phyloP scores from a whole-genome alignment of 2,329 filamentous ascomycete species.

The Coniochaeta sp. region DNA sequence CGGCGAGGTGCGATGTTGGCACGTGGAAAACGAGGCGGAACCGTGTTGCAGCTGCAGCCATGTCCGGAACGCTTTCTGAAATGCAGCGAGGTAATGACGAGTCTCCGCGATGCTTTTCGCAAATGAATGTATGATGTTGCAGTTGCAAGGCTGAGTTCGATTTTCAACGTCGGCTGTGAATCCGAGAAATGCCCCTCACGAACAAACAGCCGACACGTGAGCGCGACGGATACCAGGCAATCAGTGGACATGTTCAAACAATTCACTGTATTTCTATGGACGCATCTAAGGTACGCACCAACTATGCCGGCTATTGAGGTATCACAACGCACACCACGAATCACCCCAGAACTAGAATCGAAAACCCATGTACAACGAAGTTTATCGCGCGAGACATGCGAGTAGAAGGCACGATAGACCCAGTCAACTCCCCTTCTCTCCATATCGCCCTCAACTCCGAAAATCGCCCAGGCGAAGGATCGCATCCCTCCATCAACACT shows the following conservation, averaged over 20 bases:
- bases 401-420: no score
- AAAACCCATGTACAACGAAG: neutral
- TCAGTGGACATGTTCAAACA: neutral
- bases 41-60: neutral
- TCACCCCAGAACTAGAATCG: neutral
- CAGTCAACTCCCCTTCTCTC: neutral
- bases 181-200: neutral
- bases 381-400: neutral
- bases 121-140: neutral
- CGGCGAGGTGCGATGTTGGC: constrained; percentile 33
- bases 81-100: no score
- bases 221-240: neutral
- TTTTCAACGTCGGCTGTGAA: neutral
- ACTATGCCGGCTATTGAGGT: neutral
- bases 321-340: neutral
- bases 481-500: neutral
- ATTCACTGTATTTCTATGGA: neutral
- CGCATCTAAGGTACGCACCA: neutral
- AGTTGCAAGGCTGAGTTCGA: neutral
- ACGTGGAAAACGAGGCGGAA: constrained; percentile 41
- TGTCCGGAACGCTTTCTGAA: neutral
- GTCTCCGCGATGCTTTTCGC: no score
- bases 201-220: neutral
- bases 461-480: neutral
- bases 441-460: neutral